A percentile compares a stretch with the other conserved stretches of the same genome.
phyloP scores from a whole-genome alignment of 768 basidiomycete genomes.

The Mycena alexandri region DNA sequence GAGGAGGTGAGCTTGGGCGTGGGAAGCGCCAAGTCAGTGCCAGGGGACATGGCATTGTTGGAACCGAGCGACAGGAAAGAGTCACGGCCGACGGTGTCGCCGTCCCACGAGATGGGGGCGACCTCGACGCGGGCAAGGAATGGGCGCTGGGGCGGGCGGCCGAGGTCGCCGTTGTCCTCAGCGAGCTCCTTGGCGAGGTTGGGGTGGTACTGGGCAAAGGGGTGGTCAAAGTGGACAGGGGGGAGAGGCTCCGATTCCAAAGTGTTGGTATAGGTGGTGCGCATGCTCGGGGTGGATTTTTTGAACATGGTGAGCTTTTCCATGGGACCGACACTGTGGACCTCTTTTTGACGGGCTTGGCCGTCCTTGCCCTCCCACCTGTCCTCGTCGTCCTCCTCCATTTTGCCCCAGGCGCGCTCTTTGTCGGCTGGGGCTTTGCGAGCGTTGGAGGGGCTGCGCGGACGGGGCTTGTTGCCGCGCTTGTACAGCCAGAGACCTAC shows the following conservation, averaged over 20 bases:
- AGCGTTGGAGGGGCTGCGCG: constrained; percentile 44
- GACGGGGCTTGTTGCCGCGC: constrained; percentile 58
- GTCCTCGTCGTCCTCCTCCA: constrained; percentile 62
- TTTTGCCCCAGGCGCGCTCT: constrained; percentile 68
- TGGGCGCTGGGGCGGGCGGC: constrained; percentile 53
- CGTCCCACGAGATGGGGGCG: constrained; percentile 66
- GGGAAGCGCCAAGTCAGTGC: constrained; percentile 65
- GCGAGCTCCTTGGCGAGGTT: constrained; percentile 64
- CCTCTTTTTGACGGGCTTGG: constrained; percentile 56
- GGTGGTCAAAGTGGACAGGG: constrained; percentile 54
- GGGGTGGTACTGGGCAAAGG: constrained; percentile 73
- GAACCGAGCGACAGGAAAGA: constrained; percentile 65
- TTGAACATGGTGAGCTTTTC: constrained; percentile 79
- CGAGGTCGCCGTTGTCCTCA: constrained; percentile 42
- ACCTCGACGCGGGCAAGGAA: constrained; percentile 59
- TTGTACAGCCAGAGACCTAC: constrained; percentile 68
- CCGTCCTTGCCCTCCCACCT: constrained; percentile 56
- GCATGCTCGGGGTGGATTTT: constrained; percentile 66
- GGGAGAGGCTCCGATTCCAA: constrained; percentile 58
- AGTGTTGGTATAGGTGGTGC: constrained; percentile 64
- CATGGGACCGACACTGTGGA: constrained; percentile 62
- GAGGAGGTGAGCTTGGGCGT: constrained; percentile 70
- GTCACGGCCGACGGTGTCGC: constrained; percentile 60
- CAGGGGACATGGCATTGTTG: constrained; percentile 64
- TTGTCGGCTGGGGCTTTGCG: constrained; percentile 54